These are phyloP conservation scores for Naumovozyma baii DNA, from an alignment of 805 yeast species.

Conservation along the genomic window DNA sequence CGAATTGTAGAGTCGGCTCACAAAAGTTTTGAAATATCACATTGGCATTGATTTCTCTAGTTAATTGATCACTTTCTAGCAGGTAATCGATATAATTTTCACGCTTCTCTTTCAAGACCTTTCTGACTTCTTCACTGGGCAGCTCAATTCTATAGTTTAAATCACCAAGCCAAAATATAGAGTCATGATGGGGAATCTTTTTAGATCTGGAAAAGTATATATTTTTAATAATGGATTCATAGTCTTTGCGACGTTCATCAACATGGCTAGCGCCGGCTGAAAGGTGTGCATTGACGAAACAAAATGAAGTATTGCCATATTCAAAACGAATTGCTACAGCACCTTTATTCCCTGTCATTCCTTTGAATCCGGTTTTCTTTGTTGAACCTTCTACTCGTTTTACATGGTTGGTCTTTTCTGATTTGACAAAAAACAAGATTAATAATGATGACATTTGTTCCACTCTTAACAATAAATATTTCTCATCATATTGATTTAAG, in stretches of 20 bases:
- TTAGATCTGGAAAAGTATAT: conserved; percentile 70
- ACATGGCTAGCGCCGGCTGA: conserved; percentile 84
- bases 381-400: conserved; percentile 82
- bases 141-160: conserved; percentile 72
- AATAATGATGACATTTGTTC: conserved; percentile 68
- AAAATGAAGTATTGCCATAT: conserved; percentile 69
- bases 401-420: conserved; percentile 39
- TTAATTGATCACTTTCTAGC: conserved; percentile 69
- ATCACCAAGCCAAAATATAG: conserved; percentile 90
- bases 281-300: conserved; percentile 81
- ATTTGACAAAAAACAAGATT: conserved; percentile 53
- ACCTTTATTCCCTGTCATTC: conserved; percentile 95
- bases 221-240: conserved; percentile 62
- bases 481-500: conserved; percentile 45
- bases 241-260: conserved; percentile 81
- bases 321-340: conserved; percentile 87
- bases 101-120: conserved; percentile 39
- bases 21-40: conserved; percentile 65
- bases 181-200: conserved; percentile 72
- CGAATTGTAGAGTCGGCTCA: conserved; percentile 67
- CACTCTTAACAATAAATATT: conserved; percentile 54
- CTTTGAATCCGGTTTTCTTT: conserved; percentile 92
- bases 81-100: conserved; percentile 34
- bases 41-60: conserved; percentile 57
- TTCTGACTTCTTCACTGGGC: conserved; percentile 64